Percentiles rank a stretch among this genome's conserved stretches.
Conservation (phyloP, 257 asterid genomes). For the Cinchona pubescens region DNA sequence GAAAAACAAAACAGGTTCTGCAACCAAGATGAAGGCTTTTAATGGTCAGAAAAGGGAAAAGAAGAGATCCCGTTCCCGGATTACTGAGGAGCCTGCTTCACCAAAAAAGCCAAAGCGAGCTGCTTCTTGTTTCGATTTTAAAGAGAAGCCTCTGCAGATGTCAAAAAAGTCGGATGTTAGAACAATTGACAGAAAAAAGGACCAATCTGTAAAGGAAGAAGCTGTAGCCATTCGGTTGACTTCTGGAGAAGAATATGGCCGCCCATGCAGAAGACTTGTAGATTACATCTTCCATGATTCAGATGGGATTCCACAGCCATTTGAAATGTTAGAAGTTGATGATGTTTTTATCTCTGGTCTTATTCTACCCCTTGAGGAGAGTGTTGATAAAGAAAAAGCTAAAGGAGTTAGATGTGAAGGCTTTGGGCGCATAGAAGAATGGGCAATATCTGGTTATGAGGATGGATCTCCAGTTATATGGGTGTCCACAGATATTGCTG, state of each 20-base stretch:
- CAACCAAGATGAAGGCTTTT: constrained; percentile 37
- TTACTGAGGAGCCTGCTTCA: constrained; percentile 35
- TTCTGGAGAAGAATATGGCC: constrained; percentile 55
- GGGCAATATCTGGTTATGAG: constrained; percentile 96
- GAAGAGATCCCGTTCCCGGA: constrained; percentile 49
- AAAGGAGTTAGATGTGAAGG: constrained; percentile 73
- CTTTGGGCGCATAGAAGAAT: constrained; percentile 91
- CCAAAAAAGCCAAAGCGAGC: constrained; percentile 81
- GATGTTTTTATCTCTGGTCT: constrained; percentile 71
- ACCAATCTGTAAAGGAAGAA: constrained; percentile 59
- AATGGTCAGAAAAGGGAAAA: constrained; percentile 33
- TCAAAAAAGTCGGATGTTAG: constrained; percentile 47
- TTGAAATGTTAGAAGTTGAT: constrained; percentile 81
- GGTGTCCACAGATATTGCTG: constrained; percentile 78
- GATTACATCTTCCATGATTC: constrained; percentile 70
- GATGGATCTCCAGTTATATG: constrained; percentile 85
- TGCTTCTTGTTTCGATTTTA: constrained; percentile 77
- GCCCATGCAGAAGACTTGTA: constrained; percentile 69
- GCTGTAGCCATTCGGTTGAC: constrained; percentile 70
- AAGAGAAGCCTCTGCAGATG: constrained; percentile 53
- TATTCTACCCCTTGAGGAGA: constrained; percentile 68
- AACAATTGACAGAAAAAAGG: constrained; percentile 61
- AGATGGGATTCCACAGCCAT: constrained; percentile 65
- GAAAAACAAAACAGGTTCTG: constrained; percentile 29
- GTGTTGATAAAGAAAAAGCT: constrained; percentile 49